phyloP scores from a whole-genome alignment of 2,329 filamentous ascomycete species.

The Fusarium annulatum region DNA sequence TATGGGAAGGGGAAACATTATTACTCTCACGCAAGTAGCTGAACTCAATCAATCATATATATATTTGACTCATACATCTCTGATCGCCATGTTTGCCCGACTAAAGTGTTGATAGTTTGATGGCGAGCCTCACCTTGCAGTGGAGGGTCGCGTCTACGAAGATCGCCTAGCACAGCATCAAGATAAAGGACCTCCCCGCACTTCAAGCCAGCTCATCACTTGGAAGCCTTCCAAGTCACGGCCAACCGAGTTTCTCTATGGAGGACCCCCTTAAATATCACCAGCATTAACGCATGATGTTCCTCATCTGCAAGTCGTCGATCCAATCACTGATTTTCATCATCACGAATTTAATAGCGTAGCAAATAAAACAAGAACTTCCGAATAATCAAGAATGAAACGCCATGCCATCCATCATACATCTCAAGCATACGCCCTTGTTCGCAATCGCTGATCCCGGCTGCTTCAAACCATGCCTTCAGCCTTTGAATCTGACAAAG shows the following conservation, averaged over 20 bases:
- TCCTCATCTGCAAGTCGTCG: neutral
- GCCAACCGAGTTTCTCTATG: rapidly evolving
- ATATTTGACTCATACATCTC: neutral
- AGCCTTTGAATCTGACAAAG: neutral
- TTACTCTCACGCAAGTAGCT: neutral
- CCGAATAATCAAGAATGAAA: neutral
- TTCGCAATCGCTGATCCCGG: neutral
- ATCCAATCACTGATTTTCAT: neutral
- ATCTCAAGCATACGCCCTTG: too few species aligned
- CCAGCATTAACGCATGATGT: neutral
- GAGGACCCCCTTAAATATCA: too few species aligned
- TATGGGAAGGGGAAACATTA: neutral
- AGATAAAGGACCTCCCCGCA: neutral
- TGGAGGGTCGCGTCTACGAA: neutral
- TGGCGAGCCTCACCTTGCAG: neutral
- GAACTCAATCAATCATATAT: neutral
- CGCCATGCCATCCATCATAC: neutral
- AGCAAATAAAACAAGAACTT: neutral
- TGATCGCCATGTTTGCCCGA: neutral
- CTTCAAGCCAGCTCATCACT: neutral
- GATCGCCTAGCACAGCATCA: neutral
- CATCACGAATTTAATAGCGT: neutral
- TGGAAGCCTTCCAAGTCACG: neutral
- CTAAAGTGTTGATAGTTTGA: neutral
- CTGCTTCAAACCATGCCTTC: neutral